These are phyloP conservation scores for Chytriomyces hyalinus DNA, from an alignment of 192 early-diverging fungal species.

Conservation along the genomic window DNA sequence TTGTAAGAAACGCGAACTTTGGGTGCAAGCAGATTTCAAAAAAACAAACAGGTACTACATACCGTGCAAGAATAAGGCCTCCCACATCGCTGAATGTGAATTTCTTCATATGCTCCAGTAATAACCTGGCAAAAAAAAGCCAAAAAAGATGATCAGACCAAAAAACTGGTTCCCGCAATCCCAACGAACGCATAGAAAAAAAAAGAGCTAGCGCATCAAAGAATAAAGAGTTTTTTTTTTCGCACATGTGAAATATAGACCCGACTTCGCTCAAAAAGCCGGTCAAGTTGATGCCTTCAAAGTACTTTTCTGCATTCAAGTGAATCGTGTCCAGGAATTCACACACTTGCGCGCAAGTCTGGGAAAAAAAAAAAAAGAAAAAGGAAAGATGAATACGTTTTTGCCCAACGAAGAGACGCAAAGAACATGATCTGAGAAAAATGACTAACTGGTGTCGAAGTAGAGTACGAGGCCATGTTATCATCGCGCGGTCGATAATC, in stretches of 20 bases:
- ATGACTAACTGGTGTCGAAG: conserved; percentile 39
- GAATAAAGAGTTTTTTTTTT: neutral
- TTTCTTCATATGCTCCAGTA: conserved; percentile 93
- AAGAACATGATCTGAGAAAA: neutral
- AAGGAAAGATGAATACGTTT: neutral
- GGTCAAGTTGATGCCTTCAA: conserved; percentile 80
- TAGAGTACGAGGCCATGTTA: conserved; percentile 54
- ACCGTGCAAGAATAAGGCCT: conserved; percentile 86
- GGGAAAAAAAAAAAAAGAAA: conserved; percentile 13
- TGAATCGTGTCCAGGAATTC: conserved; percentile 78
- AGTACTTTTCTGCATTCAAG: conserved; percentile 58
- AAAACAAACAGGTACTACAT: conserved; percentile 31
- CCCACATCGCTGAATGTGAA: conserved; percentile 84
- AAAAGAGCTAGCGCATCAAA: conserved; percentile 15
- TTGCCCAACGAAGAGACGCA: too few species aligned
- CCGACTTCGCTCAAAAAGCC: conserved; percentile 82
- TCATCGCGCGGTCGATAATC: conserved; percentile 94
- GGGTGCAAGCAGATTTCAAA: neutral
- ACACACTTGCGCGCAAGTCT: conserved; percentile 80
- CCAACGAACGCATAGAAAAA: neutral
- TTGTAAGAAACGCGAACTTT: neutral
- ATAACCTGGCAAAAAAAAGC: conserved; percentile 59
- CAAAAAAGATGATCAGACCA: neutral
- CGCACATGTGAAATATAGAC: conserved; percentile 76
- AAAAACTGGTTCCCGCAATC: neutral